Evolutionary conservation across 1,284 basidiomycete species (phyloP), one percentile per base, ranked within the genome.

Genomic region (Pascua guehoae): DNA sequence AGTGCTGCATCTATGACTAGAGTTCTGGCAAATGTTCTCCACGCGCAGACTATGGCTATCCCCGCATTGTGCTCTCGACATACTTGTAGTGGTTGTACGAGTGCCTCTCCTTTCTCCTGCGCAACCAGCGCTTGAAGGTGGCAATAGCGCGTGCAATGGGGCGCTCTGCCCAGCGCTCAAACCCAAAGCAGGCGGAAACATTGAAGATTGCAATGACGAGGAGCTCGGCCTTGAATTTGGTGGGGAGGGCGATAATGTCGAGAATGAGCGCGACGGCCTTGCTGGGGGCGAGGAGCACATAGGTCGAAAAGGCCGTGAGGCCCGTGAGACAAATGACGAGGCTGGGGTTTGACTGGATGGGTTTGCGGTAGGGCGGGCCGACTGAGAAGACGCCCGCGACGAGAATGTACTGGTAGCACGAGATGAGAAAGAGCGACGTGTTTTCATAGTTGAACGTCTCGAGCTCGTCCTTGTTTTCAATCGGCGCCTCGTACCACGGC

Each of bases 361-460:
- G 85, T 75, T 89, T 88, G 53, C 96, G 85, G 77, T 95, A 98
- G 2, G 96, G 96, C 12, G 94, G 93, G 0, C 96, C 96, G 64
- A 98, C 97, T 73, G 89, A 94, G 79, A 98, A 99, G 0, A 98
- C 91, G 0, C 88, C 93, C 12, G 94, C 95, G 9, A 97, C 91
- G 43, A 98, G 81, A 65, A 98, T 91, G 77, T 99, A 99, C 79
- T 98, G 96, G 85, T 98, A 98, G 62, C 91, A 95, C 4, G 94
- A 97, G 50, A 98, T 82, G 65, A 98, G 79, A 79, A 98, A 99
- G 55, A 99, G 78, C 9, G 85, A 85, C 9, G 95, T 88, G 76
- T 99, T 98, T 75, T 98, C 96, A 65, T 85, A 94, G 73, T 96
- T 98, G 53, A 80, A 84, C n/a, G 91, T 88, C 65, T 94, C 85